These are phyloP conservation scores for Suillus decipiens DNA, from an alignment of 768 basidiomycete species.

Conservation along the genomic window DNA sequence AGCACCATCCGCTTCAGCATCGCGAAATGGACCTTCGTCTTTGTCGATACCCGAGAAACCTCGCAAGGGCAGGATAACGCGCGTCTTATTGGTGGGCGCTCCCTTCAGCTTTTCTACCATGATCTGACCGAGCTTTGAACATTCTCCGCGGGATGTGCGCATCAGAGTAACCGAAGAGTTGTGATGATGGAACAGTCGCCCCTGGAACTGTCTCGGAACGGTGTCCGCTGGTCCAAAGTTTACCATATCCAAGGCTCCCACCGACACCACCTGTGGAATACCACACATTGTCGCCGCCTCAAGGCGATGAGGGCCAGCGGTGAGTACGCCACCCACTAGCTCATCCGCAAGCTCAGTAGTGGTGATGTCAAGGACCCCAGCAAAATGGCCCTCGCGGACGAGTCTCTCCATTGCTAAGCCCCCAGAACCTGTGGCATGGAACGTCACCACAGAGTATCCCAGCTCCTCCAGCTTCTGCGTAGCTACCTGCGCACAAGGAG, in stretches of 20 bases:
- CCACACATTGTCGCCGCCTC: constrained; percentile 22
- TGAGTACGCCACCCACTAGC: constrained; percentile 31
- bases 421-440: constrained; percentile 32
- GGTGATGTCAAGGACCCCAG: constrained; percentile 32
- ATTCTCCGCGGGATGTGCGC: constrained; percentile 31
- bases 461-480: constrained; percentile 22
- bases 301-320: constrained; percentile 29
- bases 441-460: constrained; percentile 26
- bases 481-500: constrained; percentile 23
- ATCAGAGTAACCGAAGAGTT: constrained; percentile 32
- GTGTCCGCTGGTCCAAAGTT: constrained; percentile 34
- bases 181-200: constrained; percentile 23
- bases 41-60: constrained; percentile 30
- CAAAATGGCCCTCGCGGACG: constrained; percentile 25
- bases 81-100: constrained; percentile 19
- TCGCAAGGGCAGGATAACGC: constrained; percentile 24
- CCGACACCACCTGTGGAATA: constrained; percentile 32
- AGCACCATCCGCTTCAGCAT: constrained; percentile 26
- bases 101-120: constrained; percentile 23
- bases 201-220: constrained; percentile 22
- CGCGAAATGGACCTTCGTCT: constrained; percentile 25
- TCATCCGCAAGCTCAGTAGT: constrained; percentile 37
- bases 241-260: constrained; percentile 36
- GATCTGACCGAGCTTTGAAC: constrained; percentile 21
- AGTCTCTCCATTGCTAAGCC: constrained; percentile 33